A percentile compares a stretch with the other conserved stretches of the same genome.
Evolutionary conservation across 345 rosid genomes (phyloP).

Genomic region (Moringa oleifera): DNA sequence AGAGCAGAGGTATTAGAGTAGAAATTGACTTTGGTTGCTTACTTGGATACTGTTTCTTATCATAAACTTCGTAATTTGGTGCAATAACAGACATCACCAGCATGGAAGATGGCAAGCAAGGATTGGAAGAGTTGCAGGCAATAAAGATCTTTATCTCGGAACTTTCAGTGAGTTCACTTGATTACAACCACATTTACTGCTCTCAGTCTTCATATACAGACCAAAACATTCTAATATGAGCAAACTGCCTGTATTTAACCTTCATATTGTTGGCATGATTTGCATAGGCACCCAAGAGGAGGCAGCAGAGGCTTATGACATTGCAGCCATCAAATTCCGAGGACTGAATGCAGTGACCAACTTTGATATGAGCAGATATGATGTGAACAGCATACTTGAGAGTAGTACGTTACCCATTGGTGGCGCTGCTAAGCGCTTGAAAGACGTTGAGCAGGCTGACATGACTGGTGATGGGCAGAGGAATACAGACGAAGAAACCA

Average conservation of each 20-base stretch:
- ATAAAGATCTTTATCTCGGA: slow-evolving; percentile 92
- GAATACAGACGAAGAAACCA: slow-evolving; percentile 10
- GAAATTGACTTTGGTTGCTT: too few species aligned
- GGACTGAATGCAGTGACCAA: slow-evolving; percentile 97
- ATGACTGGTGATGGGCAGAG: slow-evolving; percentile 2
- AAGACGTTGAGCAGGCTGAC: slow-evolving; percentile 17
- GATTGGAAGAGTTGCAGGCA: slow-evolving; percentile 95
- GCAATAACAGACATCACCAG: slow-evolving; percentile 69
- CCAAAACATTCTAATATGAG: too few species aligned
- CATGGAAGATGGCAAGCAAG: slow-evolving; percentile 99
- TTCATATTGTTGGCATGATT: too few species aligned
- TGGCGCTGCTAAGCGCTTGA: slow-evolving; percentile 60
- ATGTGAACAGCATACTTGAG: slow-evolving; percentile 78
- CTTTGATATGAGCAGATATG: slow-evolving; percentile 85
- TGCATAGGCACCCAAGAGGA: slow-evolving; percentile 82
- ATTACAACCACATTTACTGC: too few species aligned
- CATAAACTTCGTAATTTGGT: not conserved
- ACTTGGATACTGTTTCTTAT: too few species aligned
- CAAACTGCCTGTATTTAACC: too few species aligned
- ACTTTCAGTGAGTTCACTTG: slow-evolving; percentile 57
- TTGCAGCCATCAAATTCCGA: slow-evolving; percentile 90
- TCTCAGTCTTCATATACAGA: too few species aligned
- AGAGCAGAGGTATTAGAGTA: too few species aligned
- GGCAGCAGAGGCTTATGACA: slow-evolving; percentile 97
- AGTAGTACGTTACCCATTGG: slow-evolving; percentile 76